These are phyloP conservation scores for Pythium dissimile DNA, from an alignment of 352 stramenopile genomes.

Conservation along the genomic window DNA sequence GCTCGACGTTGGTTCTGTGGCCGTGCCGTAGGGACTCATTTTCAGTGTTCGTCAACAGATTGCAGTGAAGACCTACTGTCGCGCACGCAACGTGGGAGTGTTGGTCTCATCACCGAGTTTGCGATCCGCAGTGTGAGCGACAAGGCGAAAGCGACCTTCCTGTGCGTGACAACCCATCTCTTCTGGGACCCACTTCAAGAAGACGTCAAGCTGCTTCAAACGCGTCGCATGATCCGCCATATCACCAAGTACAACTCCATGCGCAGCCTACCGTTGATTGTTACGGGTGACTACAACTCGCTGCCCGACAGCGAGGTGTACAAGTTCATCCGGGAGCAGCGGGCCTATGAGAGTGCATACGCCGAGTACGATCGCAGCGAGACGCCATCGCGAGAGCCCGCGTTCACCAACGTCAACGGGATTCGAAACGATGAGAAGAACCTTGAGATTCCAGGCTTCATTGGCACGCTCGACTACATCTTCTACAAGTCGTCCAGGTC, in stretches of 20 bases:
- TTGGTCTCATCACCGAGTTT: constrained; percentile 61
- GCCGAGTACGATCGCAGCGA: constrained; percentile 29
- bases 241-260: constrained; percentile 35
- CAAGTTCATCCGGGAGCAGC: constrained; percentile 37
- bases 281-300: constrained; percentile 84
- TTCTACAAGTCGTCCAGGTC: constrained; percentile 65
- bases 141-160: constrained; percentile 36
- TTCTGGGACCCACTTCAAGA: constrained; percentile 84
- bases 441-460: constrained; percentile 48
- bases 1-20: background rate
- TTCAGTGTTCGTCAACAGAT: constrained; percentile 25
- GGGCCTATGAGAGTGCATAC: constrained; percentile 59
- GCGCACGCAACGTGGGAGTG: constrained; percentile 47
- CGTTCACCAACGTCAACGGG: constrained; percentile 80
- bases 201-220: constrained; percentile 82
- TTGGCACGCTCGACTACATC: constrained; percentile 82
- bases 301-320: constrained; percentile 75
- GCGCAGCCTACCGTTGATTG: constrained; percentile 35
- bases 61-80: constrained; percentile 48
- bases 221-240: constrained; percentile 42
- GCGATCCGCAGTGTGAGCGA: constrained; percentile 21
- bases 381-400: constrained; percentile 34
- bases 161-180: constrained; percentile 79
- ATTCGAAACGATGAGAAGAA: constrained; percentile 25
- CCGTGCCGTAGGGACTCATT: background rate